phyloP scores from a whole-genome alignment of 148 eudicot species.

The Limonium bicolor region DNA sequence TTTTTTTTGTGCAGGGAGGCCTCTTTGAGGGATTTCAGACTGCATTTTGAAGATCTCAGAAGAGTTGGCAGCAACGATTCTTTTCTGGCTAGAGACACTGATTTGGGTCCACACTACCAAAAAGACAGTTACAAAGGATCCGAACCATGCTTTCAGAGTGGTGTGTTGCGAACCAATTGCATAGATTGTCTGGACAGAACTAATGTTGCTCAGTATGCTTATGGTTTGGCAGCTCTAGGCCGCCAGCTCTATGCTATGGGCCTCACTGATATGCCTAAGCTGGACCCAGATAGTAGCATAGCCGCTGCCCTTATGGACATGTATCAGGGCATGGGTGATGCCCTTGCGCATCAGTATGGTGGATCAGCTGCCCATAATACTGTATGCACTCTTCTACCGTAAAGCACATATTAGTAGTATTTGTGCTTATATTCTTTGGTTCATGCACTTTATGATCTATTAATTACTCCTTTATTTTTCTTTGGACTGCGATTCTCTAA shows the following conservation, averaged over 20 bases:
- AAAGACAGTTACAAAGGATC: conserved; percentile 24
- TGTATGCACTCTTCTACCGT: conserved; percentile 21
- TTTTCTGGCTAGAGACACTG: conserved; percentile 29
- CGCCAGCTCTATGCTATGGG: conserved; percentile 91
- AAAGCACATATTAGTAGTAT: not conserved
- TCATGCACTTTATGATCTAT: not conserved
- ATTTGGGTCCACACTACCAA: conserved; percentile 17
- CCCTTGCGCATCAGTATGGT: conserved; percentile 97
- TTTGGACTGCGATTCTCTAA: not conserved
- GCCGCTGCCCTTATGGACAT: conserved; percentile 93
- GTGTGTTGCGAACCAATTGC: conserved; percentile 94
- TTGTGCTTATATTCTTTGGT: not conserved
- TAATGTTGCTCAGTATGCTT: conserved; percentile 98
- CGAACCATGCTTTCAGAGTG: conserved; percentile 62
- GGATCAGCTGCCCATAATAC: conserved; percentile 99
- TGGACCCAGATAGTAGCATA: conserved; percentile 83
- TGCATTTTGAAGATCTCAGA: conserved; percentile 44
- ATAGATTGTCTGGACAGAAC: conserved; percentile 96
- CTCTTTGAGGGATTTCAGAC: conserved; percentile 57
- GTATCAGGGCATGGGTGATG: conserved; percentile 99
- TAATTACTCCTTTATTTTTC: not conserved
- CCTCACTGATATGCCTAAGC: conserved; percentile 64
- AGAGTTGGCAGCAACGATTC: conserved; percentile 49
- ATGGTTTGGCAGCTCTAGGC: conserved; percentile 89
- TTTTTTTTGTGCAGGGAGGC: conserved; percentile 35